phyloP scores from a whole-genome alignment of 2,329 filamentous ascomycete genomes.

The Colletotrichum eremochloae region DNA sequence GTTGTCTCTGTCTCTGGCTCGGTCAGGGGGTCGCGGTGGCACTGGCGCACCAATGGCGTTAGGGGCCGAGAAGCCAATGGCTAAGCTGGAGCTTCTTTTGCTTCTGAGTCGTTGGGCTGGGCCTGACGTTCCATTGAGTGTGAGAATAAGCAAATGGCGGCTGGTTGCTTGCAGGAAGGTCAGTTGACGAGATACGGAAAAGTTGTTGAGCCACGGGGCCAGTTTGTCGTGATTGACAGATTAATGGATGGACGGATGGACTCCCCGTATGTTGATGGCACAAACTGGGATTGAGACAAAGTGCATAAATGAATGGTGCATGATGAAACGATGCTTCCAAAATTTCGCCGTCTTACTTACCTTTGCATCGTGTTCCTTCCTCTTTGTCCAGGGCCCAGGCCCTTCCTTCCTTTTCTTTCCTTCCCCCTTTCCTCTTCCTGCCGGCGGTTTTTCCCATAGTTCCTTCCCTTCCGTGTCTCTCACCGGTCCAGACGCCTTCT shows the following conservation, averaged over 20 bases:
- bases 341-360: neutral
- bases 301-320: neutral
- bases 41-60: constrained; percentile 8
- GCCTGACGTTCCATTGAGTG: constrained; percentile 17
- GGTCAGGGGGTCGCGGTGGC: neutral
- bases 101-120: constrained; percentile 4
- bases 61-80: neutral
- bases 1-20: constrained; percentile 11
- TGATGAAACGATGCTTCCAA: neutral
- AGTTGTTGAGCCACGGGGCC: constrained; percentile 3
- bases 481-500: constrained; percentile 5
- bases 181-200: constrained; percentile 9
- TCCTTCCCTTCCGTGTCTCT: constrained; percentile 20
- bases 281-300: no score
- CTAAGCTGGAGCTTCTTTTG: constrained; percentile 29
- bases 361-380: neutral
- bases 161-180: neutral
- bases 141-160: constrained; percentile 26
- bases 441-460: neutral
- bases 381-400: constrained; percentile 1
- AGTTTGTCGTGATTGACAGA: constrained; percentile 3
- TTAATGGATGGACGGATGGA: neutral
- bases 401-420: neutral
- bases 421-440: neutral
- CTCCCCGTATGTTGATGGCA: no score